Evolutionary conservation across 1,139 yeast species (phyloP), one percentile per base, ranked within the genome.

Genomic region (Lodderomyces theae): DNA sequence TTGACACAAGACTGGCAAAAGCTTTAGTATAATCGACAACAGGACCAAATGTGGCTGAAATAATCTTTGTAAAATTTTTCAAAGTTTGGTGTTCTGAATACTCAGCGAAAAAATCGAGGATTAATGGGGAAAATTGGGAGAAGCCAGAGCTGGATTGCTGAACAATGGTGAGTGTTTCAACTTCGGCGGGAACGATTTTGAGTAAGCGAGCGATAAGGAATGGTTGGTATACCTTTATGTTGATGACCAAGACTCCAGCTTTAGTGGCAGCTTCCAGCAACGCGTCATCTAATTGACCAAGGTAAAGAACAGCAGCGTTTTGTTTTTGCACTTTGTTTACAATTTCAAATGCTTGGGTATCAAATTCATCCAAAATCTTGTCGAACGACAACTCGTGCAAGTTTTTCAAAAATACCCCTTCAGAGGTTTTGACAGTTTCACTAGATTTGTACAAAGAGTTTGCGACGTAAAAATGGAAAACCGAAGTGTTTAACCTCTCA

Each of bases 21-120:
- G 80, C 71, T 30, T 69, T 63, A 8, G 64, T 53, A 34, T 74
- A 69, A 42, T 76, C 72, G 23, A 67, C 63, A 39, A 80, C 69
- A 46, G 61, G 61, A 21, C 83, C 81, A 41, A 84, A 64, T 45
- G 74, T 78, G 48, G 86, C 80, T 8, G 86, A 72, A 22, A 85
- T 77, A 16, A 81, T 61, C 54, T 74, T 74, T 44, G 71, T 60
- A 54, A 79, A 74, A 51, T 57, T 69, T 61, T 64, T 71, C 62
- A 60, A 70, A 57, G 54, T 66, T 60, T 55, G 85, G 57, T 43
- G 69, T 50, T 52, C 69, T 57, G 66, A 74, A 65, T 71, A 72
- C 42, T 79, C 79, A 39, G 80, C 77, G 60, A 89, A 79, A 52
- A 88, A 78, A 58, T 89, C 96, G 51, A 89, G 76, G 50, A 86